Evolutionary conservation across 2,329 filamentous ascomycete species (phyloP), one percentile per base, ranked within the genome.

Genomic region (Colletotrichum sp.): DNA sequence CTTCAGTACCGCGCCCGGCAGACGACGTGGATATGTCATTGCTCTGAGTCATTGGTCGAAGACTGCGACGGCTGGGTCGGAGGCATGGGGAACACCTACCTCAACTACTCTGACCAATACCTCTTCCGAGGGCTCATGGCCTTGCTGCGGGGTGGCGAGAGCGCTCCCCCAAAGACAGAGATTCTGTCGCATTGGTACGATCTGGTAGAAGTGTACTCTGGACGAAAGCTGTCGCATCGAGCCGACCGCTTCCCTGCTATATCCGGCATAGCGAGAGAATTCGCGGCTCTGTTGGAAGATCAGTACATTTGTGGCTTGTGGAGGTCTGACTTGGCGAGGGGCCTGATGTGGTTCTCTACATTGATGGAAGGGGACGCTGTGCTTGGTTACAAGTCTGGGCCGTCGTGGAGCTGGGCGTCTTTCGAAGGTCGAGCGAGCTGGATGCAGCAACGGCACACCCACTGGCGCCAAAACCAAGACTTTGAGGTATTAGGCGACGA

Each of bases 1-100:
- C 64, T 67, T 26, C 39, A 67, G 44, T 67, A 55, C 44, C 64
- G 39, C 16, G 16, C 10, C 39, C 49, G 24, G 8, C 64, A 67
- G 64, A 67, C 64, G n/a, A 55, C 64, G 10, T 55, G 64, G 39
- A 32, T 24, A 18, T 67, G 39, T 0, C 21, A 52, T 12, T 67
- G 64, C 39, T 55, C 39, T 0, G n/a, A 67, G 26, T 13, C 39
- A 12, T 10, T 30, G 18, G 18, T 24, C 2, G 21, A 52, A 34
- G 64, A 36, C 16, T 55, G 64, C 26, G 39, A 67, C 15, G 64
- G 64, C 0, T 67, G 39, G 64, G 0, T 21, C 0, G 39, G 64
- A 0, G 39, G 64, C 3, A 67, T 30, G n/a, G 26, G 16, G 7
- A n/a, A 52, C 16, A 32, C 13, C 0, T 32, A 32, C 16, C 0